Evolutionary conservation across 768 basidiomycete species (phyloP).

Genomic region (Termitomyces sp.): DNA sequence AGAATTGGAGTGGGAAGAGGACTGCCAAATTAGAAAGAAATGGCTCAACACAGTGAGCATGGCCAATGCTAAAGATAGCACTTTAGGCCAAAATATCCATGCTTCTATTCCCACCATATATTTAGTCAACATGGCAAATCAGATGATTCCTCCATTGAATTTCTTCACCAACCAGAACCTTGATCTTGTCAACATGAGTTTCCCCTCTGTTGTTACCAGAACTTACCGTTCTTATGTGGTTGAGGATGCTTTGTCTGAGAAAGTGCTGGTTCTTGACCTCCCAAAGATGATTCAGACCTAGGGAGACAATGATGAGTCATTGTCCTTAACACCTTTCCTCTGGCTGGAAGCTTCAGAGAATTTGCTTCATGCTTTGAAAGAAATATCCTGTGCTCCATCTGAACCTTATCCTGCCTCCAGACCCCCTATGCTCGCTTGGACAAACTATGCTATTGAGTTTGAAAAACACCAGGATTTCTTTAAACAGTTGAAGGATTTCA

Average conservation of each 20-base stretch:
- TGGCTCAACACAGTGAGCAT: too few species aligned
- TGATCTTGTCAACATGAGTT: neutral
- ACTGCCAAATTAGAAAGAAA: too few species aligned
- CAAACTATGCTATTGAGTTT: neutral
- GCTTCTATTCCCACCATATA: neutral
- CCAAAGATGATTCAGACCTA: neutral
- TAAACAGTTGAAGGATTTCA: slow-evolving; percentile 3
- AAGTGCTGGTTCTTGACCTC: neutral
- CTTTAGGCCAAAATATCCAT: too few species aligned
- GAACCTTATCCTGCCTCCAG: neutral
- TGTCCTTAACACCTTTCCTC: neutral
- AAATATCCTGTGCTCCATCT: too few species aligned
- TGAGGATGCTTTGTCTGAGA: neutral
- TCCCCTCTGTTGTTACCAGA: neutral
- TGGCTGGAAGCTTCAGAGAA: neutral
- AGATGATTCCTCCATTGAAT: neutral
- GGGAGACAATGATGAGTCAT: neutral
- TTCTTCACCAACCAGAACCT: neutral
- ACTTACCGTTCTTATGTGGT: too few species aligned
- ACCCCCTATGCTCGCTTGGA: neutral
- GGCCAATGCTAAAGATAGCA: too few species aligned
- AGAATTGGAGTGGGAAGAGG: too few species aligned
- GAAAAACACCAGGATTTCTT: slow-evolving; percentile 8
- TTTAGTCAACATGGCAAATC: neutral
- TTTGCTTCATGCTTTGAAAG: neutral